Evolutionary conservation across 2,329 filamentous ascomycete species (phyloP), one percentile per base, ranked within the genome.

Genomic region (Trichoderma sp.): DNA sequence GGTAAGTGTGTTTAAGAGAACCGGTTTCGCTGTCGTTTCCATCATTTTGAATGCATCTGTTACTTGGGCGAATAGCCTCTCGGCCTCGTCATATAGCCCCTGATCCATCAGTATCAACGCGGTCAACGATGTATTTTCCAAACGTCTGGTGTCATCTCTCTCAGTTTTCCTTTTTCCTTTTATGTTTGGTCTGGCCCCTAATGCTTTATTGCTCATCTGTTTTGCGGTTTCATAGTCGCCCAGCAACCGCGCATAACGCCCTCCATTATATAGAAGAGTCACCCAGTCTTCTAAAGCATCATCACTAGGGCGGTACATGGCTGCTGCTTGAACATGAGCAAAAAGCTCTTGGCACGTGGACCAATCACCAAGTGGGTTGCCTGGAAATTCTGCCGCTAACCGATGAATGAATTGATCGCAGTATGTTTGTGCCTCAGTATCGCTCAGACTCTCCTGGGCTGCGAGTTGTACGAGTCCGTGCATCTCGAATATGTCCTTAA

Each of bases 301-400:
- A 2, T 18, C 18, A n/a, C 18, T n/a, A 11, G 68, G 68, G 18
- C 21, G 24, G 18, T 28, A 63, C 5, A n/a, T 26, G 21, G 60
- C 46, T 51, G 68, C 68, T 5, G 8, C 18, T 64, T 55, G 49
- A 26, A 43, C 60, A 32, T 64, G 60, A 3, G 49, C 49, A 30
- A 55, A 43, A 2, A 55, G 34, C 11, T 64, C 60, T 30, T 64
- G 49, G 24, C 60, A 64, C 5, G n/a, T 43, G 28, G 21, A 10
- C 60, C 46, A 43, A 4, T 16, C 24, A 16, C 26, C 37, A 43
- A 16, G 21, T n/a, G 16, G 39, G 24, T 8, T 54, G 28, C 64
- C 32, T 3, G 78, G 65, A 4, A 76, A 76, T 18, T 70, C 34
- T 18, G 66, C 37, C 11, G 68, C 69, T 7, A 70, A 51, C 30